Evolutionary conservation across 2,329 filamentous ascomycete genomes (phyloP).

Genomic region (Grosmannia penicillata): DNA sequence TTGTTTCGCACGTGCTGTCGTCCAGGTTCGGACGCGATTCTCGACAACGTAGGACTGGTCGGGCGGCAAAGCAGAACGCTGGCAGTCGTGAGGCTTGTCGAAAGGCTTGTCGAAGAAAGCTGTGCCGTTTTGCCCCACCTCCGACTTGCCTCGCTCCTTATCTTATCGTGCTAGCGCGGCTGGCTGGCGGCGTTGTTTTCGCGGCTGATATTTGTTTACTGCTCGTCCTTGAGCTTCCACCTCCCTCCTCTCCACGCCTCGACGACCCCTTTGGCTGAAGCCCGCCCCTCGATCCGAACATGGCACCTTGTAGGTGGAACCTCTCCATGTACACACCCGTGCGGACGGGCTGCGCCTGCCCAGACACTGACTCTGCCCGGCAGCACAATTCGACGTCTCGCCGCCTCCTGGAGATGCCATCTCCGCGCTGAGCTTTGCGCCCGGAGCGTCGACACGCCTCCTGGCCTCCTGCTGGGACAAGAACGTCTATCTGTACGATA

Average conservation of each 20-base stretch:
- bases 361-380: not conserved
- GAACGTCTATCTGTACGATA: constrained; percentile 79
- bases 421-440: constrained; percentile 75
- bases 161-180: constrained; percentile 10
- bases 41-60: no score
- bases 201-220: constrained; percentile 9
- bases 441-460: constrained; percentile 56
- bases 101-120: not conserved
- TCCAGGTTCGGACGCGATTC: no score
- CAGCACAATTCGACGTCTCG: constrained; percentile 51
- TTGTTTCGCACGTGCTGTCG: no score
- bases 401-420: constrained; percentile 77
- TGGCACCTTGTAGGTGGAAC: constrained; percentile 8
- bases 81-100: not conserved
- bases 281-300: not conserved
- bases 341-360: not conserved
- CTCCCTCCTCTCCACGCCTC: not conserved
- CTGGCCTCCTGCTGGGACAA: constrained; percentile 94
- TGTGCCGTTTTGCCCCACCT: not conserved
- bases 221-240: not conserved
- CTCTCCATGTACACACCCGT: not conserved
- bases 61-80: not conserved
- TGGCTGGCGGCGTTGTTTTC: not conserved
- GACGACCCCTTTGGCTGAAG: not conserved
- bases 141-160: constrained; percentile 6